Evolutionary conservation across 1,284 basidiomycete species (phyloP).

Genomic region (Cryptococcus depauperatus): DNA sequence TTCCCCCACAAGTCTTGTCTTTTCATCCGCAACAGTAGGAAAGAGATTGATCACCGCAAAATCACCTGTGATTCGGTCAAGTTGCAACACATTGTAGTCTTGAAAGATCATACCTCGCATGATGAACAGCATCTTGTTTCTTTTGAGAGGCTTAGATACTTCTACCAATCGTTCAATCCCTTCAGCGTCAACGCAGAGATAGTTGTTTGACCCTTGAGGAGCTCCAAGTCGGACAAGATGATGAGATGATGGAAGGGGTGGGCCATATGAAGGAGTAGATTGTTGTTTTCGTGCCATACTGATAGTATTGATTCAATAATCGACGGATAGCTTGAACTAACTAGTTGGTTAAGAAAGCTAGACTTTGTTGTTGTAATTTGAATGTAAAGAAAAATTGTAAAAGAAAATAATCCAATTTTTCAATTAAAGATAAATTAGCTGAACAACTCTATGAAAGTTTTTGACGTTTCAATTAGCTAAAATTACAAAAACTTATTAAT

Average conservation of each 20-base stretch:
- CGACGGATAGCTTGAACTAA: no score
- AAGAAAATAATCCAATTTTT: no score
- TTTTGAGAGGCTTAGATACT: constrained; percentile 22
- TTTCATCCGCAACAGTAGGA: constrained; percentile 8
- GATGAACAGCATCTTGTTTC: constrained; percentile 22
- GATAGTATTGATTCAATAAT: no score
- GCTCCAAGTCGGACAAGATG: constrained; percentile 27
- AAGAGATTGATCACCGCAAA: constrained; percentile 34
- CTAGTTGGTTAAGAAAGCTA: no score
- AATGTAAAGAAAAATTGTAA: no score
- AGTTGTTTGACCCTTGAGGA: constrained; percentile 35
- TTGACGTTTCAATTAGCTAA: no score
- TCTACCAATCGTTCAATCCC: constrained; percentile 34
- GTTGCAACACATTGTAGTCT: not conserved
- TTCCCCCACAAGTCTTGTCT: constrained; percentile 29
- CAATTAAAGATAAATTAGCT: no score
- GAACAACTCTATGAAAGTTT: no score
- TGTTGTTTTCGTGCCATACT: constrained; percentile 2
- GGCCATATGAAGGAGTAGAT: constrained; percentile 11
- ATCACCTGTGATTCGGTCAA: constrained; percentile 17
- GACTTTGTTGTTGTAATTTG: no score
- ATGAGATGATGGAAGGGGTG: constrained; percentile 23
- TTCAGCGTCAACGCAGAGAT: constrained; percentile 21
- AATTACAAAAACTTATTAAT: no score
- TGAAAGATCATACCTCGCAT: constrained; percentile 17